phyloP scores from a whole-genome alignment of 345 rosid species.

The Populus euphratica region DNA sequence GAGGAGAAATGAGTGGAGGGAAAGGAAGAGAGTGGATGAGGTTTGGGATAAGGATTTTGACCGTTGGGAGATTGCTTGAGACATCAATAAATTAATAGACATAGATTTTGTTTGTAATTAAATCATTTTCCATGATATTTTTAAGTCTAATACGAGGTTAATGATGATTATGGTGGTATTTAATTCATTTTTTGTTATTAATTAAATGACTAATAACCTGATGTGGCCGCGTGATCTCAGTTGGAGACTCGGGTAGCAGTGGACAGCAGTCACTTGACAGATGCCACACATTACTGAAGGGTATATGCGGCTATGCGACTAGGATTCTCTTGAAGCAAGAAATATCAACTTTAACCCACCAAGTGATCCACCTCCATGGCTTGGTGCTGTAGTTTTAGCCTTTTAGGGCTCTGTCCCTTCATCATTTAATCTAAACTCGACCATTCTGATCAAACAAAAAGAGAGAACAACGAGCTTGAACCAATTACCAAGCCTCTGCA shows the following conservation, averaged over 20 bases:
- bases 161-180: background rate
- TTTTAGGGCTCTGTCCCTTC: background rate
- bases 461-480: too few species aligned
- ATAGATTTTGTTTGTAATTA: background rate
- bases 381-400: background rate
- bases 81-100: conserved; percentile 4
- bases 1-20: conserved; percentile 55
- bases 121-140: background rate
- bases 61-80: conserved; percentile 35
- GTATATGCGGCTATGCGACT: conserved; percentile 19
- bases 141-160: background rate
- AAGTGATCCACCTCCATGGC: background rate
- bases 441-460: too few species aligned
- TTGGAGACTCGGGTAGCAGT: background rate
- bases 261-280: background rate
- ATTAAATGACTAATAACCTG: conserved; percentile 10
- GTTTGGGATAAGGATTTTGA: conserved; percentile 70
- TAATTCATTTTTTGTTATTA: background rate
- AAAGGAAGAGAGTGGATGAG: conserved; percentile 48
- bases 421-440: background rate
- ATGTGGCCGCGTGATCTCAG: conserved; percentile 28
- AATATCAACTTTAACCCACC: background rate
- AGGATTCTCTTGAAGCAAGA: background rate
- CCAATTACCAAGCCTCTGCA: too few species aligned
- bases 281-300: background rate